Conservation (phyloP, 1,139 yeast genomes). For the Sugiyamaella grinbergsii region DNA sequence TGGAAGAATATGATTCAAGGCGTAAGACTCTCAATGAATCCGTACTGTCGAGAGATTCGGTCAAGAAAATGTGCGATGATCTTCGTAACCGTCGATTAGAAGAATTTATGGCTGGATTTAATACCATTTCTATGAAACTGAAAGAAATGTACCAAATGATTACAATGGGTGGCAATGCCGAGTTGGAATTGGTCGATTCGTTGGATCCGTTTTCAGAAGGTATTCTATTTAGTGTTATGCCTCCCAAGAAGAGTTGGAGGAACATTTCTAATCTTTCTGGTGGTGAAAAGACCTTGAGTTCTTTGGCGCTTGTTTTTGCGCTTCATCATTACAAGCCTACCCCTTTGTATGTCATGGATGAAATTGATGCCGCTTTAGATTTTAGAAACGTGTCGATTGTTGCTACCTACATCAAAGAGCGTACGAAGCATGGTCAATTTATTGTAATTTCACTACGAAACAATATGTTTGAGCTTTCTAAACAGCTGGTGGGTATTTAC, state of each 20-base stretch:
- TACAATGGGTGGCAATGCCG: slow-evolving; percentile 99
- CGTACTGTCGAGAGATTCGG: slow-evolving; percentile 64
- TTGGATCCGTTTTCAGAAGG: slow-evolving; percentile 99
- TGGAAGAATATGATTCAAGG: slow-evolving; percentile 63
- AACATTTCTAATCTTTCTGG: slow-evolving; percentile 94
- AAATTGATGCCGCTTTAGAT: slow-evolving; percentile 98
- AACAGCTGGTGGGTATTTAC: slow-evolving; percentile 92
- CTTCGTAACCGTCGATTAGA: slow-evolving; percentile 73
- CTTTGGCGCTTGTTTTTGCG: slow-evolving; percentile 94
- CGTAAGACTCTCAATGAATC: slow-evolving; percentile 68
- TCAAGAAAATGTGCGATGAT: slow-evolving; percentile 65
- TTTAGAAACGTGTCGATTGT: slow-evolving; percentile 96
- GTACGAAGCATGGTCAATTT: slow-evolving; percentile 95
- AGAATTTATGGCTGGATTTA: slow-evolving; percentile 93
- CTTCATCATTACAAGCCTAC: slow-evolving; percentile 96
- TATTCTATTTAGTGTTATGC: slow-evolving; percentile 95
- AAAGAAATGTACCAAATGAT: slow-evolving; percentile 99
- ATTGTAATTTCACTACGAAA: slow-evolving; percentile 92
- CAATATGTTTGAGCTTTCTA: slow-evolving; percentile 96
- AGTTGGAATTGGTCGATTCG: slow-evolving; percentile 90
- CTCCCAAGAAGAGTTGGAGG: slow-evolving; percentile 97
- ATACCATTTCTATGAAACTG: slow-evolving; percentile 78
- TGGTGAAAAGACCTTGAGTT: slow-evolving; percentile 95
- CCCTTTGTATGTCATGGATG: slow-evolving; percentile 98
- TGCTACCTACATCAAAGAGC: slow-evolving; percentile 92